Percentiles rank a stretch among this genome's conserved stretches.
Evolutionary conservation across 1,284 basidiomycete genomes (phyloP).

Genomic region (Moesziomyces sp.): DNA sequence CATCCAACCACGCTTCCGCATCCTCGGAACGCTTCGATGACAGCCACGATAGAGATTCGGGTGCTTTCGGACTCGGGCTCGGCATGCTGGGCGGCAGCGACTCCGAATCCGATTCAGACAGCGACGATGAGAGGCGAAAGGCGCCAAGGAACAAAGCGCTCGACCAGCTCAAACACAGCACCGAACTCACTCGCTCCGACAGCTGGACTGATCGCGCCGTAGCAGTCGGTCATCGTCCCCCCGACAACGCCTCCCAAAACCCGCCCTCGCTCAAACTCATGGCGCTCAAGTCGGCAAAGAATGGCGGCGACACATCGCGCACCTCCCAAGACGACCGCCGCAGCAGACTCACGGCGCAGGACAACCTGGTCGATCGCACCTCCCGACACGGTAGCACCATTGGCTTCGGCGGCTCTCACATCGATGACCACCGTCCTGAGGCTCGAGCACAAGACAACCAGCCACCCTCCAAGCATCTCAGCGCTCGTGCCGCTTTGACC

Average conservation of each 20-base stretch:
- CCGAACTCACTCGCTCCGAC: slow-evolving; percentile 18
- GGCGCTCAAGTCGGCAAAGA: slow-evolving; percentile 54
- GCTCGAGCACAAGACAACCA: slow-evolving; percentile 2
- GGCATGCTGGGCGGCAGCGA: slow-evolving; percentile 47
- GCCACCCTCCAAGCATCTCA: slow-evolving; percentile 20
- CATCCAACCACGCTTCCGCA: slow-evolving; percentile 8
- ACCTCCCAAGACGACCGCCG: slow-evolving; percentile 23
- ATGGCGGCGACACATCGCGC: slow-evolving; percentile 14
- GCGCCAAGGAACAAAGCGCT: slow-evolving; percentile 5
- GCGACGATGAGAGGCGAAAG: slow-evolving; percentile 38
- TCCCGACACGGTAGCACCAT: slow-evolving; percentile 56
- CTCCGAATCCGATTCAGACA: slow-evolving; percentile 51
- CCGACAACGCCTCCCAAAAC: slow-evolving; percentile 61
- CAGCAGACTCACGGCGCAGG: slow-evolving; percentile 31
- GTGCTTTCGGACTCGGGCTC: slow-evolving; percentile 51
- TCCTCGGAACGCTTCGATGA: slow-evolving; percentile 10
- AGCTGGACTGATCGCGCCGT: slow-evolving; percentile 57
- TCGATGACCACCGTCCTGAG: not conserved
- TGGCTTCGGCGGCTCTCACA: slow-evolving; percentile 31
- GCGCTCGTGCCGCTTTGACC: slow-evolving; percentile 49
- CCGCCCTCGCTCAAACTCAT: slow-evolving; percentile 60
- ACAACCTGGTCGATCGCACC: slow-evolving; percentile 40
- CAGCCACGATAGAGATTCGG: slow-evolving; percentile 39
- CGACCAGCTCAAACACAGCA: slow-evolving; percentile 1
- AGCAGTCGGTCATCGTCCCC: slow-evolving; percentile 60